Base-by-base conservation (phyloP, 2,329 filamentous ascomycete genomes). In the Tolypocladium endophyticum region DNA sequence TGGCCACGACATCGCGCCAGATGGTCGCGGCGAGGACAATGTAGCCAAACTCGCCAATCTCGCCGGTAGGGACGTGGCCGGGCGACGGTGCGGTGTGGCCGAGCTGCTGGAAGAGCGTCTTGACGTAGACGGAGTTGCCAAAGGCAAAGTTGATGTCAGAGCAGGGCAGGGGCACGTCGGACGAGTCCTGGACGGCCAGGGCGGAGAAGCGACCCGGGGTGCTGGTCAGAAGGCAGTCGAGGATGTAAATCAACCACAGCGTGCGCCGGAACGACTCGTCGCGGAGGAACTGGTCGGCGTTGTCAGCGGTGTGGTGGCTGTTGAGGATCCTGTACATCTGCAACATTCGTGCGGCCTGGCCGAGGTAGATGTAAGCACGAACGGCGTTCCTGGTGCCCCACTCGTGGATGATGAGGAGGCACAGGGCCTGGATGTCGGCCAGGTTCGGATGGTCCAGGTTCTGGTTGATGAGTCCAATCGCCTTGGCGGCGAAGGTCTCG, bases 241-340 rank as follows among this genome's bases (percentile, higher is more conserved):
- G 77, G 52, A 86, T 81, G 69, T 86, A 85, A 63, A 85, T 81
- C 59, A 86, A 75, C 83, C 83, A 86, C 56, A 86, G 71, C 3
- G 82, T 84, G 41, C 83, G 81, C 57, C 83, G 81, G 69, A 84
- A 81, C 0, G 81, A 83, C 69, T 86, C 83, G 55, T 85, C 82
- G 63, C 82, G 80, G 16, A 84, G 77, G 67, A 85, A 86, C 65
- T 81, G 80, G 64, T 85, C 82, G n/a, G 79, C 65, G 39, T 71
- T 77, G 47, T 82, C 80, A 20, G 77, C 74, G 50, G 75, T 71
- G 64, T 81, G 78, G 64, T 83, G 81, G 47, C 76, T 77, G 64
- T 83, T 81, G 54, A 85, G 77, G 59, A 86, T 81, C 63, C 81
- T 78, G 65, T 81, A 84, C 83, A 86, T 86, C 72, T 86, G 83